These are phyloP conservation scores for Backusella luteola DNA, from an alignment of 192 early-diverging fungal species.

Conservation along the genomic window DNA sequence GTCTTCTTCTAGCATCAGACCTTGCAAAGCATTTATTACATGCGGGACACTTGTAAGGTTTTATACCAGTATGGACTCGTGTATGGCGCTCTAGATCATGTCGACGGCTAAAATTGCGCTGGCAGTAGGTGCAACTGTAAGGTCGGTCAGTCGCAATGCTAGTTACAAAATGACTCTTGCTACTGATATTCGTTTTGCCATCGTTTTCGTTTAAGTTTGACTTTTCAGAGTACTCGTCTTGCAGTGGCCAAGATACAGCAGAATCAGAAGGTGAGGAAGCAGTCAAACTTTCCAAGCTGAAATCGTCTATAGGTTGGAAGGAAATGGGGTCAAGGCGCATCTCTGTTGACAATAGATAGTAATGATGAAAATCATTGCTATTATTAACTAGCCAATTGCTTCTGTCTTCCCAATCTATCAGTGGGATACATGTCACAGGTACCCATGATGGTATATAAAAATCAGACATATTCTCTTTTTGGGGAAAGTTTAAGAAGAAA, in stretches of 20 bases:
- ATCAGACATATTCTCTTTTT: neutral
- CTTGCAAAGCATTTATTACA: constrained; percentile 13
- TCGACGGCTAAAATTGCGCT: constrained; percentile 14
- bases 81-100: constrained; percentile 27
- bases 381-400: neutral
- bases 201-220: neutral
- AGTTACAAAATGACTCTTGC: neutral
- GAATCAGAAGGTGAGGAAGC: neutral
- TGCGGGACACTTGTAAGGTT: constrained; percentile 17
- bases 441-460: neutral
- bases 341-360: neutral
- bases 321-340: neutral
- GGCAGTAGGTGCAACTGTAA: constrained; percentile 2
- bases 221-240: neutral
- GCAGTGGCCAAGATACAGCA: neutral
- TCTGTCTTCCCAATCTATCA: neutral
- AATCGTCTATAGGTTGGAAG: neutral
- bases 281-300: neutral
- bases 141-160: neutral
- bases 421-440: neutral
- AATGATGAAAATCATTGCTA: neutral
- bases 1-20: constrained; percentile 20
- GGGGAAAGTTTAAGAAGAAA: neutral
- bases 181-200: neutral
- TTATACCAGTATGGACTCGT: constrained; percentile 21